Conservation (phyloP, 106 monocot species). For the Dioscorea alata region DNA sequence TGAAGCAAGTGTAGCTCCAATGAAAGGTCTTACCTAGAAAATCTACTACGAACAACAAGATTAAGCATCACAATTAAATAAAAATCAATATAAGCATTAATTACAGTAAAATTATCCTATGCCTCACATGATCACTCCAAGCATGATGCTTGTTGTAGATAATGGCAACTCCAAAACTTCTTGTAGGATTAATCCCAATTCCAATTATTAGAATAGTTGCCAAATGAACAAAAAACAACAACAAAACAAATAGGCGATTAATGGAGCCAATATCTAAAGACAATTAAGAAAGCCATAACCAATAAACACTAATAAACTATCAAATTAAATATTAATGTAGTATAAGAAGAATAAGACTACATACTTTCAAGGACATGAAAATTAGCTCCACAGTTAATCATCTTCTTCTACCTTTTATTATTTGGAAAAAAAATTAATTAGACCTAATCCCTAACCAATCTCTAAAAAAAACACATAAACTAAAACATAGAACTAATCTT, state of each 20-base stretch:
- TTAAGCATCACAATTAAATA: not conserved
- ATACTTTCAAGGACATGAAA: no score
- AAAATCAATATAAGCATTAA: not conserved
- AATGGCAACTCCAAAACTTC: conserved; percentile 83
- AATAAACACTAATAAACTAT: not conserved
- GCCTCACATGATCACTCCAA: conserved; percentile 66
- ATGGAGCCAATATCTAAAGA: conserved; percentile 68
- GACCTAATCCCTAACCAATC: no score
- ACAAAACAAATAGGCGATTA: conserved; percentile 92
- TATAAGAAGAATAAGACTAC: not conserved
- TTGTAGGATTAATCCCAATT: conserved; percentile 89
- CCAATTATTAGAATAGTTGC: conserved; percentile 93
- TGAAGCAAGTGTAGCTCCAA: conserved; percentile 80
- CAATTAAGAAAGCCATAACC: not conserved
- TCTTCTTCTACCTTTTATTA: no score
- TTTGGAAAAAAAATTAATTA: no score
- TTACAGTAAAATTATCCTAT: not conserved
- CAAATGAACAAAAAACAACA: conserved; percentile 82
- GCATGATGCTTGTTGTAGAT: conserved; percentile 61
- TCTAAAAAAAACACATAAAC: no score
- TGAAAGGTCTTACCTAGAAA: conserved; percentile 83
- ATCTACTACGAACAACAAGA: conserved; percentile 37
- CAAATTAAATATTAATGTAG: no score
- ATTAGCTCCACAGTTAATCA: no score
- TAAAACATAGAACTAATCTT: no score